A percentile compares a stretch with the other conserved stretches of the same genome.
Conservation (phyloP, 768 basidiomycete genomes). For the Suillus discolor region DNA sequence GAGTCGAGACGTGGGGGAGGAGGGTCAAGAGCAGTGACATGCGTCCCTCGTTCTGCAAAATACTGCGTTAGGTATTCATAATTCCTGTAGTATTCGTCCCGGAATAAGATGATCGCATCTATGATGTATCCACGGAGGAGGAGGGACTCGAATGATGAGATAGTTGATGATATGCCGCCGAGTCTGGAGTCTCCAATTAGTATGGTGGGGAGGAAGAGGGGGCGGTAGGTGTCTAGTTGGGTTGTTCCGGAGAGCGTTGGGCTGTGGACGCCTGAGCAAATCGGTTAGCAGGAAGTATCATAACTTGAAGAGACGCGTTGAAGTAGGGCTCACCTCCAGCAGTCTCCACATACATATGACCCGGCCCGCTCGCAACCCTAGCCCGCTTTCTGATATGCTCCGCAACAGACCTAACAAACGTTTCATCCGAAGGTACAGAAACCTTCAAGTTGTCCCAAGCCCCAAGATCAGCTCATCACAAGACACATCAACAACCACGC, state of each 20-base stretch:
- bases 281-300: slow-evolving; percentile 8
- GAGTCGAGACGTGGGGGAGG: slow-evolving; percentile 57
- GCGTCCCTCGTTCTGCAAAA: slow-evolving; percentile 73
- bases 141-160: slow-evolving; percentile 92
- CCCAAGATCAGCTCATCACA: slow-evolving; percentile 5
- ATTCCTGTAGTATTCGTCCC: slow-evolving; percentile 86
- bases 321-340: slow-evolving; percentile 79
- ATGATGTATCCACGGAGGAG: slow-evolving; percentile 87
- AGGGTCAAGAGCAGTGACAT: slow-evolving; percentile 51
- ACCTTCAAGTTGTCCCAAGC: slow-evolving; percentile 18
- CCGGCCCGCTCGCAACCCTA: slow-evolving; percentile 24
- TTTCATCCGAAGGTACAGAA: slow-evolving; percentile 58
- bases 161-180: slow-evolving; percentile 92
- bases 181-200: slow-evolving; percentile 88
- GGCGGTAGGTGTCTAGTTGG: slow-evolving; percentile 84
- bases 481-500: slow-evolving; percentile 10
- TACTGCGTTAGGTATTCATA: slow-evolving; percentile 79
- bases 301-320: not conserved
- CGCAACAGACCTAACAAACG: slow-evolving; percentile 65
- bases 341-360: slow-evolving; percentile 87
- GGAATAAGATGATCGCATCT: slow-evolving; percentile 82
- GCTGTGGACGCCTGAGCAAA: slow-evolving; percentile 79
- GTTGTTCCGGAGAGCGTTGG: slow-evolving; percentile 82
- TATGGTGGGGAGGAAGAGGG: slow-evolving; percentile 84
- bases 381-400: slow-evolving; percentile 62